phyloP scores from a whole-genome alignment of 495 filamentous ascomycete genomes.

The Penicilliopsis zonata region DNA sequence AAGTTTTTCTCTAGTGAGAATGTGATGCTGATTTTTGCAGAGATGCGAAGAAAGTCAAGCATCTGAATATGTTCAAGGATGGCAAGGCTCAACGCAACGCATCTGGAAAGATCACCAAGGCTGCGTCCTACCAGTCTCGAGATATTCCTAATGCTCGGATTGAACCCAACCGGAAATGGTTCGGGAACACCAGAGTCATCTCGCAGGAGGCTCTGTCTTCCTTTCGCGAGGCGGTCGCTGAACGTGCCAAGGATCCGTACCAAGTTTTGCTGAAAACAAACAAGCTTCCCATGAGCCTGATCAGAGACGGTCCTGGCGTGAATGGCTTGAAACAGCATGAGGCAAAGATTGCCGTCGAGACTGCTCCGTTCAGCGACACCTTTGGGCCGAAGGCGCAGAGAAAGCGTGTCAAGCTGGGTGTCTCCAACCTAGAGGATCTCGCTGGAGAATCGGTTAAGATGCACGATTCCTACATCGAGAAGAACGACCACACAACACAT shows the following conservation, averaged over 20 bases:
- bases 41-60: constrained; percentile 76
- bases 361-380: constrained; percentile 71
- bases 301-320: constrained; percentile 47
- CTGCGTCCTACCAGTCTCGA: constrained; percentile 72
- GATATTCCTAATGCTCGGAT: constrained; percentile 74
- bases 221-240: constrained; percentile 88
- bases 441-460: constrained; percentile 64
- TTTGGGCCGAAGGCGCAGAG: constrained; percentile 90
- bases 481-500: constrained; percentile 57
- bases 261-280: constrained; percentile 86
- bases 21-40: constrained; percentile 14
- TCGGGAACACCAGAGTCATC: constrained; percentile 61
- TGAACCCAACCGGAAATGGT: constrained; percentile 89
- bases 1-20: no score
- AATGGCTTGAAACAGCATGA: constrained; percentile 85
- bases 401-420: constrained; percentile 80
- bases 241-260: constrained; percentile 82
- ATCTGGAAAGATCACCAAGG: constrained; percentile 62
- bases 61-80: constrained; percentile 77
- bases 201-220: constrained; percentile 55
- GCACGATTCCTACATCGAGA: constrained; percentile 68
- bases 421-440: constrained; percentile 68
- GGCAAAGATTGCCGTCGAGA: constrained; percentile 89
- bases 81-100: constrained; percentile 67
- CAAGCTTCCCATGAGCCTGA: constrained; percentile 79